Conservation (phyloP, 106 monocot genomes). For the Iris macrosiphon region DNA sequence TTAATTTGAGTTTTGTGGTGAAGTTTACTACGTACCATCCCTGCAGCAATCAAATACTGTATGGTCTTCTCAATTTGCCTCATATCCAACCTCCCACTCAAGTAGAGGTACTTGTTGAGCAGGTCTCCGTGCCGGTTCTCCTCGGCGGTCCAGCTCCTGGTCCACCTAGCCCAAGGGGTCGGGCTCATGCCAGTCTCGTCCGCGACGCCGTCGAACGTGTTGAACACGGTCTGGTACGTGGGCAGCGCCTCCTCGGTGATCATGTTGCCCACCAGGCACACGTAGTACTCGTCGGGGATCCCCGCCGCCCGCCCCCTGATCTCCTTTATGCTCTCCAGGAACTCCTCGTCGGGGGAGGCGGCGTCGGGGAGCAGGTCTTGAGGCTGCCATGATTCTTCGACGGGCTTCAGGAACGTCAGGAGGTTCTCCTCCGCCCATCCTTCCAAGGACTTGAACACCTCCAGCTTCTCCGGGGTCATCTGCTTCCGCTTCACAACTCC, state of each 20-base stretch:
- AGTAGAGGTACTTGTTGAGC: conserved; percentile 16
- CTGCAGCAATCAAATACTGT: conserved; percentile 14
- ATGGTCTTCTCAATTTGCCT: conserved; percentile 16
- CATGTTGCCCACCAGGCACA: conserved; percentile 21
- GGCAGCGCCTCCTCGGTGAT: conserved; percentile 17
- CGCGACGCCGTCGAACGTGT: conserved; percentile 1
- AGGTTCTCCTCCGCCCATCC: conserved; percentile 17
- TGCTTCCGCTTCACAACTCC: neutral
- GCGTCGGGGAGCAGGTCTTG: conserved; percentile 14
- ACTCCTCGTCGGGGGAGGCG: conserved; percentile 2
- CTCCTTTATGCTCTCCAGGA: neutral
- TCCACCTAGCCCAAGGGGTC: conserved; percentile 17
- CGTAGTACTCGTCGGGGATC: conserved; percentile 11
- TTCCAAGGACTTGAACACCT: conserved; percentile 1
- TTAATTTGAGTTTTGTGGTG: too few species aligned
- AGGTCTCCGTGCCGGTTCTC: conserved; percentile 24
- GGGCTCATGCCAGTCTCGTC: neutral
- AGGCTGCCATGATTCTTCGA: conserved; percentile 16
- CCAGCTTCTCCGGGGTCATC: conserved; percentile 10
- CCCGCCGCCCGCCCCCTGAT: neutral
- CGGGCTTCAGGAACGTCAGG: conserved; percentile 12
- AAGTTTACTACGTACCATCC: conserved; percentile 4
- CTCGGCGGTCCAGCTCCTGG: conserved; percentile 15
- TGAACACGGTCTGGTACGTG: conserved; percentile 2
- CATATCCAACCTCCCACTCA: conserved; percentile 8